A percentile compares a stretch with the other conserved stretches of the same genome.
These are phyloP conservation scores for Penicillium frequentans DNA, from an alignment of 2,329 filamentous ascomycete species.

Conservation along the genomic window DNA sequence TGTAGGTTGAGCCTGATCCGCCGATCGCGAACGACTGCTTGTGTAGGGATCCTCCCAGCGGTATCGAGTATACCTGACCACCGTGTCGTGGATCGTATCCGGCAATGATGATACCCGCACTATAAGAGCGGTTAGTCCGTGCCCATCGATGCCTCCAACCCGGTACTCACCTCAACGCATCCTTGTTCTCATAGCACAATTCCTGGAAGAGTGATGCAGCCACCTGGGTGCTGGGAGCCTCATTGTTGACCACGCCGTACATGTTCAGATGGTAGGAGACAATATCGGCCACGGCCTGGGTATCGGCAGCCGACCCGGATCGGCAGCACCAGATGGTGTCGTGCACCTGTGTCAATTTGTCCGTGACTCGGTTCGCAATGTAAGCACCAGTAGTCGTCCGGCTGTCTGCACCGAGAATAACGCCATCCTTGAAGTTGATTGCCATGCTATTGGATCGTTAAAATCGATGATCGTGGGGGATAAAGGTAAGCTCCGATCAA, in stretches of 20 bases:
- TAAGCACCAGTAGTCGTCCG: constrained; percentile 96
- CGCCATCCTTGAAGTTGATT: constrained; percentile 97
- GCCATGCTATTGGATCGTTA: constrained; percentile 71
- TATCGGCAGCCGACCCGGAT: constrained; percentile 95
- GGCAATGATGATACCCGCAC: constrained; percentile 97
- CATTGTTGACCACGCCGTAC: constrained; percentile 87
- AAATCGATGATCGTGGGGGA: constrained; percentile 12
- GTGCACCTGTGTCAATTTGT: constrained; percentile 97
- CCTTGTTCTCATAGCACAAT: constrained; percentile 97
- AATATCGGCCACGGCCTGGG: constrained; percentile 96
- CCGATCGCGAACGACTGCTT: constrained; percentile 96
- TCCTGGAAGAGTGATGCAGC: constrained; percentile 97
- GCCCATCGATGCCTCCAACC: neutral
- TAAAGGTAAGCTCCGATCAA: constrained; percentile 19
- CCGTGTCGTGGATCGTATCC: constrained; percentile 94
- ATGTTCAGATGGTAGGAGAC: constrained; percentile 94
- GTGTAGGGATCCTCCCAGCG: constrained; percentile 92
- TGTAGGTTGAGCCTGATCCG: constrained; percentile 96
- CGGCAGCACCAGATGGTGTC: constrained; percentile 99
- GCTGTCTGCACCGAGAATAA: constrained; percentile 94
- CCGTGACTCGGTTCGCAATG: constrained; percentile 98
- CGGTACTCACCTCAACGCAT: constrained; percentile 71
- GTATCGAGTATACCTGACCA: constrained; percentile 96
- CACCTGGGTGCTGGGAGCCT: constrained; percentile 89
- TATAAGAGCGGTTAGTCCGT: constrained; percentile 37